phyloP scores from a whole-genome alignment of 2,329 filamentous ascomycete species.

The Akanthomyces dipterigenus region DNA sequence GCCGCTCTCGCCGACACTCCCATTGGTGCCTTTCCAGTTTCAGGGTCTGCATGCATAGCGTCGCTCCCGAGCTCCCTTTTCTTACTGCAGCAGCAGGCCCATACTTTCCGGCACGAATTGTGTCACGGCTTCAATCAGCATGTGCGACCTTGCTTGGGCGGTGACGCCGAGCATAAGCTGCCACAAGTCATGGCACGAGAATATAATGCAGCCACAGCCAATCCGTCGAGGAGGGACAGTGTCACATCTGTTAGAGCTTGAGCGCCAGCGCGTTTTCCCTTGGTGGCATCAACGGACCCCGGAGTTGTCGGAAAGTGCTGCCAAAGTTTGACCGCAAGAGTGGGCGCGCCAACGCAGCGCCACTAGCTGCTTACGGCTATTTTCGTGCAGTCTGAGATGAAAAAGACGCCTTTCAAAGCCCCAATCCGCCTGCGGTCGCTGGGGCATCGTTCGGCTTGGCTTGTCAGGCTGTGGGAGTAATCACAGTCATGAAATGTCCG shows the following conservation, averaged over 20 bases:
- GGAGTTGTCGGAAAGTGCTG: neutral
- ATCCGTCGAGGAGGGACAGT: neutral
- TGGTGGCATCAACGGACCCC: neutral
- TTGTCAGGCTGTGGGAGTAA: constrained; percentile 1
- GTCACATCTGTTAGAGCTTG: neutral
- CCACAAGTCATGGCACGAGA: neutral
- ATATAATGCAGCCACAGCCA: neutral
- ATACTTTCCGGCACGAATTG: neutral
- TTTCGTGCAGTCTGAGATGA: neutral
- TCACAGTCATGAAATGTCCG: constrained; percentile 1
- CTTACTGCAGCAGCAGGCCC: neutral
- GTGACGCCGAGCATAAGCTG: neutral
- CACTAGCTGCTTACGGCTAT: constrained; percentile 4
- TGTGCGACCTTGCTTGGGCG: neutral
- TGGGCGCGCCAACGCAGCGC: neutral
- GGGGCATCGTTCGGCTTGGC: constrained; percentile 1
- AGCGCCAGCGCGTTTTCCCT: neutral
- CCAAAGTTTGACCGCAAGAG: neutral
- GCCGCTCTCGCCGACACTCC: neutral
- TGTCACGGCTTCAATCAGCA: neutral
- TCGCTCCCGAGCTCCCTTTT: neutral
- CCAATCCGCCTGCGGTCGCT: neutral
- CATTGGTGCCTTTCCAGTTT: neutral
- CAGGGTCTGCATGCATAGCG: neutral
- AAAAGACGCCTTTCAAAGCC: neutral